phyloP scores from a whole-genome alignment of 75 land plant genomes.

The Sequoia sempervirens region DNA sequence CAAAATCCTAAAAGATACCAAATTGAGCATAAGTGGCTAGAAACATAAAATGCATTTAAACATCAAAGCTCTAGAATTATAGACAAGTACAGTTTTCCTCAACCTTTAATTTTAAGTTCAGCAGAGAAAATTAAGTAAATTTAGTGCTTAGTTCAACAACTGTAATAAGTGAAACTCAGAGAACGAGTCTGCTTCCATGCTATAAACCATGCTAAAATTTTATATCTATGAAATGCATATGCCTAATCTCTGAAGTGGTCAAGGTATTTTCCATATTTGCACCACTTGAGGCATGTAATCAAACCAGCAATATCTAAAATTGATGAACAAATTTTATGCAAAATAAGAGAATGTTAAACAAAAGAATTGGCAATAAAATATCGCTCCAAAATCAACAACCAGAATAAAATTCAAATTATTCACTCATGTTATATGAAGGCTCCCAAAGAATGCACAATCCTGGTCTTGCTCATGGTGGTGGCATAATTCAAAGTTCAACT shows the following conservation, averaged over 20 bases:
- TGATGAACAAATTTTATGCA: no score
- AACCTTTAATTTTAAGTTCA: not conserved
- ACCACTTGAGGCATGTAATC: not conserved
- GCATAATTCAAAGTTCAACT: no score
- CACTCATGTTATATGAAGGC: no score
- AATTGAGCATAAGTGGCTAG: not conserved
- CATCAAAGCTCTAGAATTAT: not conserved
- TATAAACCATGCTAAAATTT: not conserved
- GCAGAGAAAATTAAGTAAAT: not conserved
- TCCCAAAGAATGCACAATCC: no score
- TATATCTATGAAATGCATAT: not conserved
- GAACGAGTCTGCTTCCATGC: not conserved
- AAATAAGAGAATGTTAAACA: no score
- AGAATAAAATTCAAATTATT: no score
- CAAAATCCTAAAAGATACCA: constrained; percentile 41
- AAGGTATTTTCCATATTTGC: not conserved
- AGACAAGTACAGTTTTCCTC: not conserved
- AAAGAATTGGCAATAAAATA: no score
- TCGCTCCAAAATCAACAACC: no score
- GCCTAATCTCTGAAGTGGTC: not conserved
- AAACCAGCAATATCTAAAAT: no score
- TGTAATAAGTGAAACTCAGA: not conserved
- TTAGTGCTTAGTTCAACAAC: not conserved
- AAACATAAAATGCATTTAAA: not conserved
- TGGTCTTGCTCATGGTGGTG: no score